These are phyloP conservation scores for Ophiocordyceps camponoti-saundersi DNA, from an alignment of 2,329 filamentous ascomycete genomes.

Conservation along the genomic window DNA sequence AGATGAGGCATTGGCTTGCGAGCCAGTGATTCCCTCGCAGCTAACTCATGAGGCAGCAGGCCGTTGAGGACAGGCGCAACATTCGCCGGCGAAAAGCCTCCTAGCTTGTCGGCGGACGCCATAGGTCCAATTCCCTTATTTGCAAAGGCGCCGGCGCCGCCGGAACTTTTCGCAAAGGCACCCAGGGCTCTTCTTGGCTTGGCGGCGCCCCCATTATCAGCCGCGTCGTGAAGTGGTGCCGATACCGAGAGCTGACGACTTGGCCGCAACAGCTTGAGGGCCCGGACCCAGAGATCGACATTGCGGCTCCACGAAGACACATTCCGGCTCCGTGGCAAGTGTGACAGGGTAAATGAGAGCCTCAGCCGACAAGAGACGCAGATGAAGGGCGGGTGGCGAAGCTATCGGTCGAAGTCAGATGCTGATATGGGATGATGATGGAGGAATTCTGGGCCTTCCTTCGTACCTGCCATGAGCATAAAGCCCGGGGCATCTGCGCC, in stretches of 20 bases:
- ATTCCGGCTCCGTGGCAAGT: not conserved
- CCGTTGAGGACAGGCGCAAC: conserved; percentile 3
- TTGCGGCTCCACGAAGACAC: not conserved
- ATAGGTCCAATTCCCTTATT: conserved; percentile 1
- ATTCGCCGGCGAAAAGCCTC: not conserved
- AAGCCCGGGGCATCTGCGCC: not conserved
- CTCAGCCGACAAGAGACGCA: conserved; percentile 22
- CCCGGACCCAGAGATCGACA: not conserved
- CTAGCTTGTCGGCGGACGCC: not conserved
- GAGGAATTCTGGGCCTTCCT: not conserved
- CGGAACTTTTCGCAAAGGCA: conserved; percentile 5
- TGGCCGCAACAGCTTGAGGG: conserved; percentile 1
- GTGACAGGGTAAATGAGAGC: conserved; percentile 7
- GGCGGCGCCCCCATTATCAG: conserved; percentile 6
- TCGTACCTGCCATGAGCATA: not conserved
- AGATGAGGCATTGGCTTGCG: not conserved
- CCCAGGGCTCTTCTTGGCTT: conserved; percentile 9
- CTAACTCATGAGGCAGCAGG: conserved; percentile 21
- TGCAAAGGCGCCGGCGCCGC: conserved; percentile 7
- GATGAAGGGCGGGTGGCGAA: conserved; percentile 20
- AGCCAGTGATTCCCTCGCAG: conserved; percentile 14
- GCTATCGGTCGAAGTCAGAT: conserved; percentile 7
- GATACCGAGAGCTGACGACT: conserved; percentile 13
- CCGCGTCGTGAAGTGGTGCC: conserved; percentile 5
- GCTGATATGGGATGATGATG: not conserved